These are phyloP conservation scores for Calonectria pauciramosa DNA, from an alignment of 2,329 filamentous ascomycete genomes.

Conservation along the genomic window DNA sequence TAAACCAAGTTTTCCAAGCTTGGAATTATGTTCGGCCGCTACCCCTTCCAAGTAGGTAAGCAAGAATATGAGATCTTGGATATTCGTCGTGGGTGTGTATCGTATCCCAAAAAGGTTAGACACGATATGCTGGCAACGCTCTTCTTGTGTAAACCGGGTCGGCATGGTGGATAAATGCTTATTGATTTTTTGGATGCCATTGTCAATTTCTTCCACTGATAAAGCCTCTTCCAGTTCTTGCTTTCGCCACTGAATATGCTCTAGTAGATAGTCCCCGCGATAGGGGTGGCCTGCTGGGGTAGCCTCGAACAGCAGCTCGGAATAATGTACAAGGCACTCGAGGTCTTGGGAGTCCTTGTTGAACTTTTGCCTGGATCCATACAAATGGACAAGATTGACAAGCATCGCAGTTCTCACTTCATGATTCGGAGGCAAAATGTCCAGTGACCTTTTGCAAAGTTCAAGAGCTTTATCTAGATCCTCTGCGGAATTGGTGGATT, in stretches of 20 bases:
- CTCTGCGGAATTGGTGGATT: background rate
- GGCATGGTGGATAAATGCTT: background rate
- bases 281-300: background rate
- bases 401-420: background rate
- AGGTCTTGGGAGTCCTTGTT: background rate
- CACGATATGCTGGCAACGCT: background rate
- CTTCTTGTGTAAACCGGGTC: background rate
- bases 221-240: background rate
- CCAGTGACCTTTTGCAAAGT: background rate
- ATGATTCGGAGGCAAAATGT: background rate
- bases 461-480: background rate
- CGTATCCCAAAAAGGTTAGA: background rate
- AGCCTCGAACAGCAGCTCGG: background rate
- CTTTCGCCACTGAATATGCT: background rate
- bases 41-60: background rate
- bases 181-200: background rate
- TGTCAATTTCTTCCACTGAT: background rate
- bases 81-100: background rate
- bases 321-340: background rate
- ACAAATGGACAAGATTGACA: background rate
- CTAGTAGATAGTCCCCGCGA: background rate
- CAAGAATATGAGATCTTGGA: background rate
- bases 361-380: background rate
- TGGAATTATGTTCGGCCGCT: background rate
- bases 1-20: background rate